Percentiles rank a stretch among this genome's conserved stretches.
phyloP scores from a whole-genome alignment of 2,329 filamentous ascomycete genomes.

The Xylariaceae sp. region DNA sequence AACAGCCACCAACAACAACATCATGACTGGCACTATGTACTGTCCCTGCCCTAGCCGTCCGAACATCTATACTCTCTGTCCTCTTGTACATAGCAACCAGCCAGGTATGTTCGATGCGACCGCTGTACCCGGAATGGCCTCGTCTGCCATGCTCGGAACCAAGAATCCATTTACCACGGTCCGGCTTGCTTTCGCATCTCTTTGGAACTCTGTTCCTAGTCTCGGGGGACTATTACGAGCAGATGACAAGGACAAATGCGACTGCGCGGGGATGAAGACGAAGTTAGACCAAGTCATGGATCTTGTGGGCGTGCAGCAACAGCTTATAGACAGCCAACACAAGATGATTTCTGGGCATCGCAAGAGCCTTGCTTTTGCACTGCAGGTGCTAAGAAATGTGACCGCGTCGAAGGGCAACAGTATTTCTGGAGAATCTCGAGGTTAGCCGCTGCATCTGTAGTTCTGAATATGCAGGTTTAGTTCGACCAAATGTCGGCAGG shows the following conservation, averaged over 20 bases:
- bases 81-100: neutral
- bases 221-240: neutral
- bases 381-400: conserved; percentile 10
- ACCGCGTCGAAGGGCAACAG: neutral
- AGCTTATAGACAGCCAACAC: conserved; percentile 22
- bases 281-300: conserved; percentile 12
- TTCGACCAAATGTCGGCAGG: neutral
- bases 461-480: conserved; percentile 4
- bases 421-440: neutral
- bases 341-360: conserved; percentile 17
- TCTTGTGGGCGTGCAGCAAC: conserved; percentile 22
- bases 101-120: conserved; percentile 22
- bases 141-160: neutral
- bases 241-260: neutral
- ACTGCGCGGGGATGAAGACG: conserved; percentile 3
- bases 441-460: conserved; percentile 1
- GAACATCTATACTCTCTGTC: conserved; percentile 30
- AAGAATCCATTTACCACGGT: conserved; percentile 24
- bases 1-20: neutral
- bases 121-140: conserved; percentile 1
- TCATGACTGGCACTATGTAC: conserved; percentile 30
- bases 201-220: conserved; percentile 20
- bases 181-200: neutral
- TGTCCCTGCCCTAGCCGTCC: conserved; percentile 27
- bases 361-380: conserved; percentile 6